phyloP scores from a whole-genome alignment of 345 rosid genomes.

The Arabidopsis suecica region DNA sequence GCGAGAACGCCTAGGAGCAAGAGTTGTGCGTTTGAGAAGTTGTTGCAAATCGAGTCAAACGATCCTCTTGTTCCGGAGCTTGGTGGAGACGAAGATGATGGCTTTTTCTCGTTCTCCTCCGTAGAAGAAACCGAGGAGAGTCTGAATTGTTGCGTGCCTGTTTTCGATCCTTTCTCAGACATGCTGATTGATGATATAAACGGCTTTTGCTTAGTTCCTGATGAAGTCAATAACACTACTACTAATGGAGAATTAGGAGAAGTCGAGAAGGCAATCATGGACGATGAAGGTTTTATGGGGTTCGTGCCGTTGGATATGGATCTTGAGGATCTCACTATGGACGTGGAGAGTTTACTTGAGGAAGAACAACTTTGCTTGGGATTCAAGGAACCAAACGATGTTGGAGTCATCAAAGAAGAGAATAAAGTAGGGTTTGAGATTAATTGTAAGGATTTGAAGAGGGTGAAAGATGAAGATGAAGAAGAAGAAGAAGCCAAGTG shows the following conservation, averaged over 20 bases:
- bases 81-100: conserved; percentile 50
- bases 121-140: conserved; percentile 52
- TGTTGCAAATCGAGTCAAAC: conserved; percentile 13
- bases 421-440: conserved; percentile 10
- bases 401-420: background rate
- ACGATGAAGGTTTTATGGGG: conserved; percentile 42
- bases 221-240: background rate
- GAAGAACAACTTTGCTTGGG: conserved; percentile 40
- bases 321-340: conserved; percentile 56
- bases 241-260: background rate
- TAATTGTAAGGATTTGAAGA: background rate
- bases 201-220: conserved; percentile 16
- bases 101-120: conserved; percentile 5
- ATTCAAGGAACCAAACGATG: conserved; percentile 18
- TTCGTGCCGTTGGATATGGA: conserved; percentile 55
- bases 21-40: background rate
- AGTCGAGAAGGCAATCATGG: conserved; percentile 10
- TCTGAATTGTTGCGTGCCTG: conserved; percentile 55
- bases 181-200: conserved; percentile 17
- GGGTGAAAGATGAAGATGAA: conserved; percentile 39
- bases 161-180: conserved; percentile 50
- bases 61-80: conserved; percentile 61
- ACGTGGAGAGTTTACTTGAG: conserved; percentile 56
- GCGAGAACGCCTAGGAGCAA: conserved; percentile 58
- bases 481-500: conserved; percentile 26